Evolutionary conservation across 306 rosid species (phyloP).

Genomic region (Vicia sativa): DNA sequence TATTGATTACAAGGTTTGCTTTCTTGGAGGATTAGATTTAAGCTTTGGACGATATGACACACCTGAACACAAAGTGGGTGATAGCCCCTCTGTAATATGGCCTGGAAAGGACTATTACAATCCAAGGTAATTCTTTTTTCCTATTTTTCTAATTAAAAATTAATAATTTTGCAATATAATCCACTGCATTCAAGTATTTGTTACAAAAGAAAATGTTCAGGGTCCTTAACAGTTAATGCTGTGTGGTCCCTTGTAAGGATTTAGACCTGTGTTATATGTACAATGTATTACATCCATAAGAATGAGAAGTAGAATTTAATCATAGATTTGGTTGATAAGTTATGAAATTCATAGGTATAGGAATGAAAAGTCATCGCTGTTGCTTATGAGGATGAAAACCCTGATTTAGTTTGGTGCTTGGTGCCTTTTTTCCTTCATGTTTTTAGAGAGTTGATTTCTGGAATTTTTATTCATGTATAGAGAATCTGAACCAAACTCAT

Average conservation of each 20-base stretch:
- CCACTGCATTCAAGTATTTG: neutral
- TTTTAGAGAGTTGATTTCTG: conserved; percentile 19
- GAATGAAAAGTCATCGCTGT: conserved; percentile 10
- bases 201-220: conserved; percentile 16
- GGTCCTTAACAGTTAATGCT: conserved; percentile 10
- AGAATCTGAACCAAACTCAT: conserved; percentile 98
- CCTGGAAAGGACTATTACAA: conserved; percentile 99
- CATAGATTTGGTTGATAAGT: conserved; percentile 21
- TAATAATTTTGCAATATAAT: conserved; percentile 30
- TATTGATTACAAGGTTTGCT: conserved; percentile 91
- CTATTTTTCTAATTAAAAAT: neutral
- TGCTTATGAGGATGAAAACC: conserved; percentile 26
- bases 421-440: neutral
- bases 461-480: conserved; percentile 43
- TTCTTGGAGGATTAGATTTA: conserved; percentile 92
- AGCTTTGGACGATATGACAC: conserved; percentile 99
- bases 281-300: conserved; percentile 14
- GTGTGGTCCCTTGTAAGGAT: conserved; percentile 14
- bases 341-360: conserved; percentile 2
- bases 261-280: conserved; percentile 12
- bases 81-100: conserved; percentile 77
- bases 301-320: conserved; percentile 22
- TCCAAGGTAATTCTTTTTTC: conserved; percentile 65
- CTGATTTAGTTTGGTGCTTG: conserved; percentile 13
- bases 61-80: conserved; percentile 89